phyloP scores from a whole-genome alignment of 768 basidiomycete species.

The Leccinum barrowsii region DNA sequence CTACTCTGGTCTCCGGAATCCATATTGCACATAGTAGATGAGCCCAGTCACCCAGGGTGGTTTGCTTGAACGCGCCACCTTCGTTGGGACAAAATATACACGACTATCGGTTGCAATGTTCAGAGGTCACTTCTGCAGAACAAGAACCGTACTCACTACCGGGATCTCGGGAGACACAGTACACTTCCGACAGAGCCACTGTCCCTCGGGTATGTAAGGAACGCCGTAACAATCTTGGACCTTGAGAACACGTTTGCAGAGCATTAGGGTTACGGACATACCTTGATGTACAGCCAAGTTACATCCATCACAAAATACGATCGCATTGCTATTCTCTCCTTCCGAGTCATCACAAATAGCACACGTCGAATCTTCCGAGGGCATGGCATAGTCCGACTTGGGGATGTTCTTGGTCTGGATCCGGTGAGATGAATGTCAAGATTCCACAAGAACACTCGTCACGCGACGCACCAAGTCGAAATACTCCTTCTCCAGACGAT shows the following conservation, averaged over 20 bases:
- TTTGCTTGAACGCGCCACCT: conserved; percentile 98
- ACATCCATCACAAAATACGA: conserved; percentile 99
- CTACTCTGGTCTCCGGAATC: conserved; percentile 91
- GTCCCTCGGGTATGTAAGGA: conserved; percentile 98
- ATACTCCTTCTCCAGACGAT: conserved; percentile 98
- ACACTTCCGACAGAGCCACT: conserved; percentile 98
- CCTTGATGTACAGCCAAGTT: conserved; percentile 99
- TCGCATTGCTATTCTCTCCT: conserved; percentile 97
- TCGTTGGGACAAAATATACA: conserved; percentile 97
- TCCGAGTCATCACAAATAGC: conserved; percentile 98
- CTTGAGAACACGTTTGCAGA: conserved; percentile 8
- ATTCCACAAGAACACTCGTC: conserved; percentile 1
- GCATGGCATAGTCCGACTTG: conserved; percentile 80
- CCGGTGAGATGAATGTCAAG: neutral
- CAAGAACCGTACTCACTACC: conserved; percentile 56
- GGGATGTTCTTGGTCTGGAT: conserved; percentile 88
- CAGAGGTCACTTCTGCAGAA: neutral
- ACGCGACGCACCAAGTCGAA: conserved; percentile 75
- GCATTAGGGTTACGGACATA: conserved; percentile 29
- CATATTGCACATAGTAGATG: conserved; percentile 96
- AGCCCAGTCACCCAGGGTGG: conserved; percentile 87
- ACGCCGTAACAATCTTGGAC: conserved; percentile 95
- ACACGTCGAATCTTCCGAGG: conserved; percentile 94
- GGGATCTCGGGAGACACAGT: conserved; percentile 96
- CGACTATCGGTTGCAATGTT: conserved; percentile 43